phyloP scores from a whole-genome alignment of 73 alveolate genomes.

The Urostyla sp. region DNA sequence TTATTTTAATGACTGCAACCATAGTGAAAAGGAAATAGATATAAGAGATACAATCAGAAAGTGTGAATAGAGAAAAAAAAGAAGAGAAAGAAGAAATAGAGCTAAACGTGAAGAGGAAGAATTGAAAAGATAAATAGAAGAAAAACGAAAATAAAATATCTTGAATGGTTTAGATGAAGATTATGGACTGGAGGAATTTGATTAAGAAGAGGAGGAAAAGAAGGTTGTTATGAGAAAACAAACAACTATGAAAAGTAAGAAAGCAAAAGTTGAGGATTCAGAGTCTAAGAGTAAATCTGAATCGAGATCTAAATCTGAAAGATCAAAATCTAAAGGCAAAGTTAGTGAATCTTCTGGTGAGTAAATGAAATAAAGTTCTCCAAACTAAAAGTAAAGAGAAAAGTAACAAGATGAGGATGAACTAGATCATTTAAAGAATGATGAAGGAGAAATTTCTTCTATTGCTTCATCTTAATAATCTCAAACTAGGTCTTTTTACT shows the following conservation, averaged over 20 bases:
- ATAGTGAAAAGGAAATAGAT: conserved; percentile 44
- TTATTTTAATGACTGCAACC: conserved; percentile 32
- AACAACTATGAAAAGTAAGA: conserved; percentile 7
- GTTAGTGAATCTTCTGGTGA: background rate
- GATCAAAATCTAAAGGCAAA: background rate
- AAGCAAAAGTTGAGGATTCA: conserved; percentile 4
- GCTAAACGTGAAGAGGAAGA: conserved; percentile 21
- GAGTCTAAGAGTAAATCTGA: too few relatives aligned
- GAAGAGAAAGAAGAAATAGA: conserved; percentile 25
- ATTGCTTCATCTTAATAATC: conserved; percentile 29
- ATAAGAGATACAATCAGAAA: conserved; percentile 37
- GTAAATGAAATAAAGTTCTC: background rate
- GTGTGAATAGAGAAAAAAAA: conserved; percentile 23
- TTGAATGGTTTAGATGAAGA: background rate
- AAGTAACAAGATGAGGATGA: conserved; percentile 36
- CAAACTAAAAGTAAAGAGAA: background rate
- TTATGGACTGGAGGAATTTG: background rate
- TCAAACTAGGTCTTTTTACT: conserved; percentile 22
- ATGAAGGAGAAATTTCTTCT: conserved; percentile 62
- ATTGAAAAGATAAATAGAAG: background rate
- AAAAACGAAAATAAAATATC: conserved; percentile 1
- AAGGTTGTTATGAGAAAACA: conserved; percentile 3
- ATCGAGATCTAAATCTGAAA: background rate
- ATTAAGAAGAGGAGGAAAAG: conserved; percentile 25
- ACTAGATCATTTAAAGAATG: background rate